phyloP scores from a whole-genome alignment of 1,139 yeast genomes.

The Saccharomyces hybrid region DNA sequence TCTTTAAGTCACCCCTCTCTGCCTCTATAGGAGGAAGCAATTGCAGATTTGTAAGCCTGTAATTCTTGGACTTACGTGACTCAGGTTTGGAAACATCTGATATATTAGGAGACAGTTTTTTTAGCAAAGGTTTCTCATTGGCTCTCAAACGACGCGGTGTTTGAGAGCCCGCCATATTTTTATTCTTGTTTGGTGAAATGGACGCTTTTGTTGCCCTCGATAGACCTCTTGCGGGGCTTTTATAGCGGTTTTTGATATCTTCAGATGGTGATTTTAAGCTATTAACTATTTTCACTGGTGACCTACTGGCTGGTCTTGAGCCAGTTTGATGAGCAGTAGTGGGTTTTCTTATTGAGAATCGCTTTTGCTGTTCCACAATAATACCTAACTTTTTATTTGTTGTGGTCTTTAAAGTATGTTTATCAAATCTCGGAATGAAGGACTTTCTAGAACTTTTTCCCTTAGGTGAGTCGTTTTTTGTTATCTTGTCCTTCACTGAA shows the following conservation, averaged over 20 bases:
- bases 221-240: neutral
- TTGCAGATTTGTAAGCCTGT: constrained; percentile 25
- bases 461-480: neutral
- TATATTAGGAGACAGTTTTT: neutral
- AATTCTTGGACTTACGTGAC: constrained; percentile 6
- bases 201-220: neutral
- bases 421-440: constrained; percentile 14
- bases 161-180: neutral
- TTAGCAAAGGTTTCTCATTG: neutral
- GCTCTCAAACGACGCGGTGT: neutral
- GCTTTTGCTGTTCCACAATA: neutral
- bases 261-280: neutral
- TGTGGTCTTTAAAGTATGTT: constrained; percentile 1
- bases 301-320: neutral
- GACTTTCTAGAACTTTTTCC: constrained; percentile 10
- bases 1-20: constrained; percentile 24
- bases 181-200: neutral
- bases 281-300: neutral
- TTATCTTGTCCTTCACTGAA: neutral
- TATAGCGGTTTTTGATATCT: neutral
- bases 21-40: constrained; percentile 20
- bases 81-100: neutral
- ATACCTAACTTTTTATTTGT: neutral
- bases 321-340: neutral
- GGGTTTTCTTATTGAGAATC: neutral